These are phyloP conservation scores for Hypoxylon subgilvum DNA, from an alignment of 495 filamentous ascomycete species.

Conservation along the genomic window DNA sequence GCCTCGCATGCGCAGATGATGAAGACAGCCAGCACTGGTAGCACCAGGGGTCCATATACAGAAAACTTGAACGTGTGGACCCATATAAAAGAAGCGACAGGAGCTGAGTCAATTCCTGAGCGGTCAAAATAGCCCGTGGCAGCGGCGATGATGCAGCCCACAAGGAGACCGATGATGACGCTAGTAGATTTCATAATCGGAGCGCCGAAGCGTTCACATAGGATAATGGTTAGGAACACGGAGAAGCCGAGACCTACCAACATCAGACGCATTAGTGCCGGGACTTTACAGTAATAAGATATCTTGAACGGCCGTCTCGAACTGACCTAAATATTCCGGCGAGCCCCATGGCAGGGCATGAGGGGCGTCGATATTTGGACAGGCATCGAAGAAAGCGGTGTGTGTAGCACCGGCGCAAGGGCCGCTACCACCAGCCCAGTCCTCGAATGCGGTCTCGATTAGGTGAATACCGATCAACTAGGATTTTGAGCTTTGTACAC, in stretches of 20 bases:
- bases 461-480: constrained; percentile 70
- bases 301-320: neutral
- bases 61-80: constrained; percentile 81
- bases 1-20: constrained; percentile 89
- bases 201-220: constrained; percentile 83
- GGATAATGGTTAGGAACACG: constrained; percentile 87
- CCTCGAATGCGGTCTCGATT: constrained; percentile 76
- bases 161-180: constrained; percentile 80
- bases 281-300: no score
- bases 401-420: constrained; percentile 63
- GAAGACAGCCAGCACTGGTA: constrained; percentile 85
- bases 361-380: constrained; percentile 74
- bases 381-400: constrained; percentile 64
- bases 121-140: constrained; percentile 84
- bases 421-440: constrained; percentile 83
- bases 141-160: constrained; percentile 86
- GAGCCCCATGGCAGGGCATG: constrained; percentile 88
- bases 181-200: constrained; percentile 71
- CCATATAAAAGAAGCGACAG: constrained; percentile 87
- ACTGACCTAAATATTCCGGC: constrained; percentile 73
- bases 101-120: constrained; percentile 69
- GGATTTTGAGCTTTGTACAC: constrained; percentile 5
- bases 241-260: constrained; percentile 79
- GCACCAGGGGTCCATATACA: constrained; percentile 82
- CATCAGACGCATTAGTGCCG: constrained; percentile 2